These are phyloP conservation scores for Arthrobotrys musiformis DNA, from an alignment of 2,329 filamentous ascomycete genomes.

Conservation along the genomic window DNA sequence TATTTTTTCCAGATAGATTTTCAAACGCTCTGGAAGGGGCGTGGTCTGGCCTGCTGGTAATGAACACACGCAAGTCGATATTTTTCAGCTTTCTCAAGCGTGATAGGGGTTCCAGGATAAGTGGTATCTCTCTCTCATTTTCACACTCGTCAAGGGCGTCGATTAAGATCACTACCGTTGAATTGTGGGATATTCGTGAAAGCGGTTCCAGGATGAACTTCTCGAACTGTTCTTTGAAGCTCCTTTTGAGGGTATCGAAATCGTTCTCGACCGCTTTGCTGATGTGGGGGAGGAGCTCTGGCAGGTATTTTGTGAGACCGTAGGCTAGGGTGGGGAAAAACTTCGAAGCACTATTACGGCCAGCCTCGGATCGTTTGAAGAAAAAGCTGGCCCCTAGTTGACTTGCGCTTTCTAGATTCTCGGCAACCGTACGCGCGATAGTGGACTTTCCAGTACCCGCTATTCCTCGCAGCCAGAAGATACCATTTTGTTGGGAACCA, in stretches of 20 bases:
- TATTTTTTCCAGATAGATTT: neutral
- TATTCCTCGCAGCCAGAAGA: constrained; percentile 62
- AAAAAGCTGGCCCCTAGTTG: constrained; percentile 63
- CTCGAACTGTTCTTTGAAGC: constrained; percentile 42
- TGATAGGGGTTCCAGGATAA: constrained; percentile 15
- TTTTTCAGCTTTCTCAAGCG: constrained; percentile 19
- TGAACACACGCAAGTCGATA: constrained; percentile 18
- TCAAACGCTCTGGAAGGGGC: neutral
- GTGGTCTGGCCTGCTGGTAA: constrained; percentile 29
- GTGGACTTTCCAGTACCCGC: constrained; percentile 63
- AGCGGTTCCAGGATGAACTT: constrained; percentile 25
- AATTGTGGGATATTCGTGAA: neutral
- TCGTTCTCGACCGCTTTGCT: constrained; percentile 61
- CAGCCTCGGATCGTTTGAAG: constrained; percentile 64
- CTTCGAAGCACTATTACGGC: constrained; percentile 61
- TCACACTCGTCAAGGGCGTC: constrained; percentile 48
- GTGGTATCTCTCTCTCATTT: constrained; percentile 2
- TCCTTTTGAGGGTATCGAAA: constrained; percentile 29
- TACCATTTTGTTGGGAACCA: neutral
- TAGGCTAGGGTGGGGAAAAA: constrained; percentile 64
- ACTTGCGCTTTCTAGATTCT: constrained; percentile 46
- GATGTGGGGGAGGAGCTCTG: constrained; percentile 59
- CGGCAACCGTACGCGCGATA: constrained; percentile 62
- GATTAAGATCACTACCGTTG: constrained; percentile 21
- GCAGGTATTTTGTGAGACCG: constrained; percentile 61